Percentiles rank a stretch among this genome's conserved stretches.
These are phyloP conservation scores for Epicoccum nigrum DNA, from an alignment of 2,329 filamentous ascomycete genomes.

Conservation along the genomic window DNA sequence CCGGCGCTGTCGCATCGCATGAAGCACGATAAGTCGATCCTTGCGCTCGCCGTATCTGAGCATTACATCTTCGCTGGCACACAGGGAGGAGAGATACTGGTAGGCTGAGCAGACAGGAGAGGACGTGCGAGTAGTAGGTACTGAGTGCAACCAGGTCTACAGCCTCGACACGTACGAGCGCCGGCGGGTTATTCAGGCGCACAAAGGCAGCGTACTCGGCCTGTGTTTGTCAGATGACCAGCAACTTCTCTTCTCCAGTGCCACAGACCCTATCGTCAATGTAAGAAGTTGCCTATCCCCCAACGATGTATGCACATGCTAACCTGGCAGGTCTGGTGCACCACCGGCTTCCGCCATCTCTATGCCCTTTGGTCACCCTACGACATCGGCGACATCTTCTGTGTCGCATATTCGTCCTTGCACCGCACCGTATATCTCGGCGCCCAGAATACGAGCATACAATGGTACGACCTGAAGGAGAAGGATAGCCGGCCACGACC, in stretches of 20 bases:
- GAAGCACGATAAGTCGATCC: slow-evolving; percentile 77
- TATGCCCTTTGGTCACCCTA: slow-evolving; percentile 93
- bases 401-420: slow-evolving; percentile 82
- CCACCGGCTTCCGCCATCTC: slow-evolving; percentile 73
- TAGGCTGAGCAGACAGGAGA: slow-evolving; percentile 20
- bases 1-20: slow-evolving; percentile 78
- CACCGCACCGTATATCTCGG: slow-evolving; percentile 87
- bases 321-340: slow-evolving; percentile 72
- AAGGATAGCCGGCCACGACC: slow-evolving; percentile 64
- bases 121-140: slow-evolving; percentile 44
- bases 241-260: slow-evolving; percentile 84
- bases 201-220: slow-evolving; percentile 88
- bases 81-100: slow-evolving; percentile 89
- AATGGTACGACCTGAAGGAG: slow-evolving; percentile 83
- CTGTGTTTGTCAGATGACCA: slow-evolving; percentile 79
- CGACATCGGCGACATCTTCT: slow-evolving; percentile 95
- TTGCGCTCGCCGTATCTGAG: slow-evolving; percentile 81
- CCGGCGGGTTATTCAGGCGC: slow-evolving; percentile 79
- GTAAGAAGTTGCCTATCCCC: slow-evolving; percentile 48
- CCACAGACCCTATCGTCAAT: slow-evolving; percentile 91
- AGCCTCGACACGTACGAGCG: slow-evolving; percentile 86
- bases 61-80: slow-evolving; percentile 89
- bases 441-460: slow-evolving; percentile 91
- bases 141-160: slow-evolving; percentile 61
- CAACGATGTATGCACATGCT: slow-evolving; percentile 1